Evolutionary conservation across 768 basidiomycete species (phyloP), one percentile per base, ranked within the genome.

Genomic region (Amanita inopinata): DNA sequence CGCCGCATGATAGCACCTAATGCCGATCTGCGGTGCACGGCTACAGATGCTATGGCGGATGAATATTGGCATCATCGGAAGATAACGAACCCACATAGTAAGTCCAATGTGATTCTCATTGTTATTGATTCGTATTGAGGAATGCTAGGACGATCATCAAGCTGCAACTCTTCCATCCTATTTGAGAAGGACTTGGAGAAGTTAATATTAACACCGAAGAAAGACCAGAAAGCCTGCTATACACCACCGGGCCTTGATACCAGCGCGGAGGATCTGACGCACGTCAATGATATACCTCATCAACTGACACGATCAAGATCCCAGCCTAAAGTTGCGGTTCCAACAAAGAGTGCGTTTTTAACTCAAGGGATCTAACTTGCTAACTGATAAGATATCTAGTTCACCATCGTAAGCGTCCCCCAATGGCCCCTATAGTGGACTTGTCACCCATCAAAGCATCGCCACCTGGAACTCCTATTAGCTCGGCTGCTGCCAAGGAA

Each of bases 1-100:
- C 71, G 73, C n/a, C 63, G 80, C 38, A 89, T 91, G 88, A 70
- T 88, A 19, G 65, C 74, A 6, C 84, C 88, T 8, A 86, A 86
- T 53, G 84, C 83, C n/a, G 83, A 88, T 53, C 54, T 87, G 45
- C 73, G 87, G 7, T 83, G 78, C 51, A 87, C 77, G 0, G 77
- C 83, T 1, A 59, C 64, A 4, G 75, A 83, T 39, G 74, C 78
- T 0, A 74, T 86, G 59, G 59, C 51, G 17, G 86, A 90, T 52
- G 46, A 66, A 1, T 90, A 82, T 56, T 91, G 85, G 84, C 58
- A 63, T 46, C 57, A 33, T 49, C 49, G 31, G 46, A 56, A 12
- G 73, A 78, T 51, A 65, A 74, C 76, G 50, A 43, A 73, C 60
- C 22, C 28, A 10, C 37, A 46, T 18, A 33, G 45, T 46, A 32